phyloP scores from a whole-genome alignment of 768 basidiomycete genomes.

The Lactifluus rugatus region DNA sequence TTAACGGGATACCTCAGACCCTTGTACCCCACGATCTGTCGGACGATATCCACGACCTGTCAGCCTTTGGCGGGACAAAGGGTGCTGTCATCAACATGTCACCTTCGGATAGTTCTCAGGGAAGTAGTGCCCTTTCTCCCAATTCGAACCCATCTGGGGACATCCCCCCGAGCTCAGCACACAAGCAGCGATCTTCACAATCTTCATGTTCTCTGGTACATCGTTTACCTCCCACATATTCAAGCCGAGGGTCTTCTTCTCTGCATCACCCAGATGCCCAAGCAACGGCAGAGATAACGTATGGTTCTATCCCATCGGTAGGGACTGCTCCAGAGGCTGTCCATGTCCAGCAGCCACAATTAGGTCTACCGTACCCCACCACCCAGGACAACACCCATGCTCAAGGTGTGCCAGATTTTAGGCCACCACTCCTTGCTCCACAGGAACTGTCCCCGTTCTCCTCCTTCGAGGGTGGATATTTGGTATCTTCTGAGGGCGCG shows the following conservation, averaged over 20 bases:
- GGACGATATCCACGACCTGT: slow-evolving; percentile 14
- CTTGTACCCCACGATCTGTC: neutral
- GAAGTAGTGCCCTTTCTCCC: slow-evolving; percentile 5
- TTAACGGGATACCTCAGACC: neutral
- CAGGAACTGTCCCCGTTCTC: slow-evolving; percentile 1
- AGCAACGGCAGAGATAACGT: neutral
- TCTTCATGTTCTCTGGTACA: neutral
- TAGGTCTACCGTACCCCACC: slow-evolving; percentile 1
- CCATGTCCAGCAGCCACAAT: slow-evolving; percentile 4
- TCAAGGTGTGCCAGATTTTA: neutral
- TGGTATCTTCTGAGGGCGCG: neutral
- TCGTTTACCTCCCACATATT: neutral
- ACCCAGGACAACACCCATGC: neutral
- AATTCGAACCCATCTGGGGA: slow-evolving; percentile 6
- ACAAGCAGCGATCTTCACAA: neutral
- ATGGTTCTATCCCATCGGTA: neutral
- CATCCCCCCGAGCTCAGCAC: neutral
- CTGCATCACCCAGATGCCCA: neutral
- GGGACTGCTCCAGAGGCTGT: neutral
- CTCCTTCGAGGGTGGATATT: neutral
- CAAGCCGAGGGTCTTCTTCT: slow-evolving; percentile 8
- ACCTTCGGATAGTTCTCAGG: slow-evolving; percentile 7
- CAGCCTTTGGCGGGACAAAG: slow-evolving; percentile 14
- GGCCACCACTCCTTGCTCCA: neutral
- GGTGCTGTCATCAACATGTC: slow-evolving; percentile 13